phyloP scores from a whole-genome alignment of 192 early-diverging fungal genomes.

The Rhizoclosmatium globosum region DNA sequence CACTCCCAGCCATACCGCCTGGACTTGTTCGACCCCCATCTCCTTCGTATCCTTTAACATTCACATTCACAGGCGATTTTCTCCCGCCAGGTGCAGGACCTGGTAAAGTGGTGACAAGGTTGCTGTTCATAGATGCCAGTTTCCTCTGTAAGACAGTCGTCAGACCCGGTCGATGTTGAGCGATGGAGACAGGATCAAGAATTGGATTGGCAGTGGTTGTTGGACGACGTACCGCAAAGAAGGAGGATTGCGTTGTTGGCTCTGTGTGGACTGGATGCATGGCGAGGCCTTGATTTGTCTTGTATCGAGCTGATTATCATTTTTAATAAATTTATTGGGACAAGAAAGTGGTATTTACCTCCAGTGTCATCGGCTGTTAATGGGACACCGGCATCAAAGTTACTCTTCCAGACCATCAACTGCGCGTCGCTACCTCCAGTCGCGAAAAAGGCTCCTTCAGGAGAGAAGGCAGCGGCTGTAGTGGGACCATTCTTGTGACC shows the following conservation, averaged over 20 bases:
- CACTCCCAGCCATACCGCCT: not conserved
- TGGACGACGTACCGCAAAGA: slow-evolving; percentile 7
- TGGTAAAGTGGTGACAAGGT: slow-evolving; percentile 19
- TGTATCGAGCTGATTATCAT: not conserved
- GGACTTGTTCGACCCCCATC: not conserved
- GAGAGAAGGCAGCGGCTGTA: slow-evolving; percentile 62
- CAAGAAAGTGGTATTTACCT: not conserved
- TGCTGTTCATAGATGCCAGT: slow-evolving; percentile 23
- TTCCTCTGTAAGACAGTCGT: not conserved
- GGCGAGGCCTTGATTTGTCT: not conserved
- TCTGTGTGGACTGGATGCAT: slow-evolving; percentile 17
- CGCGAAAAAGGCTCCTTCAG: slow-evolving; percentile 63
- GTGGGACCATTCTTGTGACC: slow-evolving; percentile 68
- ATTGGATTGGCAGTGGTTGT: not conserved
- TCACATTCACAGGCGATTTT: not conserved
- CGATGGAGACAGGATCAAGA: not conserved
- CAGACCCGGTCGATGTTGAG: not conserved
- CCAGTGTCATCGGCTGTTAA: slow-evolving; percentile 18
- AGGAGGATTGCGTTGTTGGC: not conserved
- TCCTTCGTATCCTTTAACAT: not conserved
- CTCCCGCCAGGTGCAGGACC: not conserved
- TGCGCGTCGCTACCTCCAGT: slow-evolving; percentile 65
- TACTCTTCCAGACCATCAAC: slow-evolving; percentile 69
- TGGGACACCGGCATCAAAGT: slow-evolving; percentile 50
- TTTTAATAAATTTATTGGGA: slow-evolving; percentile 19